Evolutionary conservation across 768 basidiomycete species (phyloP), one percentile per base, ranked within the genome.

Genomic region (Lyophyllum decastes): DNA sequence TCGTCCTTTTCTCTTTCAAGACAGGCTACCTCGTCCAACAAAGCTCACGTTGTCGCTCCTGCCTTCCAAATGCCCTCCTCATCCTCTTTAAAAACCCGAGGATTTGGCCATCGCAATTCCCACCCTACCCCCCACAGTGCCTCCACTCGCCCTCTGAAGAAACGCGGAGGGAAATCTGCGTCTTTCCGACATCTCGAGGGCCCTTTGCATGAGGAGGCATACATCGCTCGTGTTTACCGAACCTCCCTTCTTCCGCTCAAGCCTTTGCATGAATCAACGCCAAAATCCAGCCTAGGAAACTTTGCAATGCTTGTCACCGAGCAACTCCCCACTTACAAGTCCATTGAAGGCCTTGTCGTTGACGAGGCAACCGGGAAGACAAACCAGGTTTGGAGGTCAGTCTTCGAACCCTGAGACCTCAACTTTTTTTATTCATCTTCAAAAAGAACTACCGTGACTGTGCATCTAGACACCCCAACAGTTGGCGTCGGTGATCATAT

Each of bases 401-500:
- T 38, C 9, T 3, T 38, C 83, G 62, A 57, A 72, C 68, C 16
- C 19, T 22, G n/a, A 12, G 12, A n/a, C 21, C 30, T 12, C 6
- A 34, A 7, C 30, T 12, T 38, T 47, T 25, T 7, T 49, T 30
- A 11, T 26, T 45, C 30, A 43, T 38, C 26, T 33, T 51, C 12
- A 27, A 43, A 10, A 41, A 82, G 81, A 61, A 73, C 76, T 2
- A 82, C 78, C 2, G 74, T 78, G 6, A 70, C 68, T 9, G 48
- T 80, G 12, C 71, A 73, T 48, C 64, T 74, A 30, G 74, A 77
- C 6, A 68, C 75, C 2, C 71, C 70, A 12, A 68, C 92, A 33
- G 64, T 80, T 54, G 92, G 83, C 8, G 70, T 87, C 2, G 92
- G 90, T 7, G 88, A 92, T 70, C 73, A 78, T 46, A 11, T 68